A percentile compares a stretch with the other conserved stretches of the same genome.
phyloP scores from a whole-genome alignment of 805 yeast species.

The Yamadazyma kitorensis region DNA sequence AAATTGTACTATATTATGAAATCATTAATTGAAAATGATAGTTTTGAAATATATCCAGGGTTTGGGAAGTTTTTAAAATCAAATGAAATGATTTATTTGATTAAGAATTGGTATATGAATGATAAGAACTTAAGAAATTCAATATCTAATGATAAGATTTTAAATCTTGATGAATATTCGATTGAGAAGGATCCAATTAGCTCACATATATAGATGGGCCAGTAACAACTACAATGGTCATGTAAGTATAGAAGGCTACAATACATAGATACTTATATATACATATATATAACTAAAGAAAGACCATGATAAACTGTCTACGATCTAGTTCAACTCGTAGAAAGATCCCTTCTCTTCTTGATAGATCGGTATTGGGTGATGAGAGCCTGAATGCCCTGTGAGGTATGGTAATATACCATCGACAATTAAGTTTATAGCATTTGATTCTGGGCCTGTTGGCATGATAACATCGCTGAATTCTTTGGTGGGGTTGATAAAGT shows the following conservation, averaged over 20 bases:
- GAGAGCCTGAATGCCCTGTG: constrained; percentile 3
- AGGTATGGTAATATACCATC: constrained; percentile 56
- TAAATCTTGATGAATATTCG: constrained; percentile 44
- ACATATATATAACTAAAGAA: no score
- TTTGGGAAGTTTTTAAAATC: constrained; percentile 38
- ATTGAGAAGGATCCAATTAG: constrained; percentile 56
- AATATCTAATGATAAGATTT: constrained; percentile 46
- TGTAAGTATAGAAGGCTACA: no score
- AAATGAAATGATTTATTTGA: constrained; percentile 60
- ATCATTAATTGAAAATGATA: constrained; percentile 59
- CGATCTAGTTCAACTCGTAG: constrained; percentile 36
- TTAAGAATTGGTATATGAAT: constrained; percentile 62
- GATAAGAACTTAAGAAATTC: constrained; percentile 64
- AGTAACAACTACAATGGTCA: no score
- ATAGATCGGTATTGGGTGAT: constrained; percentile 13
- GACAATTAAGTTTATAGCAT: constrained; percentile 57
- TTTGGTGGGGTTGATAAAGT: constrained; percentile 65
- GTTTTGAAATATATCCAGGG: constrained; percentile 49
- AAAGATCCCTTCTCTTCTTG: constrained; percentile 41
- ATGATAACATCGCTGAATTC: constrained; percentile 71
- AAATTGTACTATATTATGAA: constrained; percentile 63
- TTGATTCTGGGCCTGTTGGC: constrained; percentile 64
- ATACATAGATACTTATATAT: no score
- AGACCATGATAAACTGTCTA: not conserved
- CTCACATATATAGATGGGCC: constrained; percentile 16